These are phyloP conservation scores for Verticillium dahliae DNA, from an alignment of 2,329 filamentous ascomycete genomes.

Conservation along the genomic window DNA sequence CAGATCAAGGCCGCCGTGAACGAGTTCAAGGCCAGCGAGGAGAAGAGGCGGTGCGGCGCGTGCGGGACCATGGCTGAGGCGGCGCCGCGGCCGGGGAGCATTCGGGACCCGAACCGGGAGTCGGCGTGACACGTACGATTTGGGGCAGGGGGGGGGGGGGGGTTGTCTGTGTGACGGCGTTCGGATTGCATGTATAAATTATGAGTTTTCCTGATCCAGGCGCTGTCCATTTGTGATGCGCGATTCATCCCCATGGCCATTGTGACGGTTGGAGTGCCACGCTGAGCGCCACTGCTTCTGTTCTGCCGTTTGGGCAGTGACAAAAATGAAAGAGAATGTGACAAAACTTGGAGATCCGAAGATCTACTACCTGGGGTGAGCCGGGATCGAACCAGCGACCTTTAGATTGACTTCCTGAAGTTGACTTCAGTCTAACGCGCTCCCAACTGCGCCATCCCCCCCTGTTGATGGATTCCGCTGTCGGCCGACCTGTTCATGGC, in stretches of 20 bases:
- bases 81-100: conserved; percentile 54
- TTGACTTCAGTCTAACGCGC: background rate
- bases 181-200: too few relatives aligned
- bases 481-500: background rate
- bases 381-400: background rate
- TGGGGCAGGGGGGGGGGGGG: too few relatives aligned
- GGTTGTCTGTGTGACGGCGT: too few relatives aligned
- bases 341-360: background rate
- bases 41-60: conserved; percentile 65
- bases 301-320: too few relatives aligned
- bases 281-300: too few relatives aligned
- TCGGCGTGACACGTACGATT: conserved; percentile 8
- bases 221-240: too few relatives aligned
- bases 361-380: background rate
- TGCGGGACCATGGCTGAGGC: conserved; percentile 74
- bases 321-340: background rate
- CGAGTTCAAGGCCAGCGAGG: conserved; percentile 61
- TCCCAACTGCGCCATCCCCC: background rate
- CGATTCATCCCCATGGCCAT: too few relatives aligned
- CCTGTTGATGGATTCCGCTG: background rate
- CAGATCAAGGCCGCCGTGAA: conserved; percentile 93
- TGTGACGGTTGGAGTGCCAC: too few relatives aligned
- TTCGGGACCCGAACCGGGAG: conserved; percentile 51
- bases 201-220: too few relatives aligned
- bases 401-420: background rate